These are phyloP conservation scores for Ophiostoma tasmaniense DNA, from an alignment of 2,329 filamentous ascomycete genomes.

Conservation along the genomic window DNA sequence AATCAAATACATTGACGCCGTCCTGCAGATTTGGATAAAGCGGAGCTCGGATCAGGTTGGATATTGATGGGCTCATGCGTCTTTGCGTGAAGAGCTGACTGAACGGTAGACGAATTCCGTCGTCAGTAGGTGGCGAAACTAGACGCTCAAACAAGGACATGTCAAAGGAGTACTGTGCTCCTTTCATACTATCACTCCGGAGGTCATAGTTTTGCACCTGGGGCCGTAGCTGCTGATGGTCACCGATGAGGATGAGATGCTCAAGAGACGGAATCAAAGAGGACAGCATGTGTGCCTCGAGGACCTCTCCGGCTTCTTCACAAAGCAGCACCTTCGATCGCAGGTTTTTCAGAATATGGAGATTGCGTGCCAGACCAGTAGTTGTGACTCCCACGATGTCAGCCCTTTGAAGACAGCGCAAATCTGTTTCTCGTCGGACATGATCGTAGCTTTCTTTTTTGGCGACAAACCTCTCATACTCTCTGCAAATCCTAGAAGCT, in stretches of 20 bases:
- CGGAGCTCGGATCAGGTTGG: constrained; percentile 46
- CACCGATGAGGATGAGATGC: constrained; percentile 56
- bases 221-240: constrained; percentile 54
- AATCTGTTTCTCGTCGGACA: constrained; percentile 28
- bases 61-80: constrained; percentile 57
- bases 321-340: constrained; percentile 51
- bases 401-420: constrained; percentile 32
- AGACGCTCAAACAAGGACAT: constrained; percentile 52
- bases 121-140: constrained; percentile 17
- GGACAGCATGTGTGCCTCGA: constrained; percentile 55
- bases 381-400: constrained; percentile 53
- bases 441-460: constrained; percentile 13
- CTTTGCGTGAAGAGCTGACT: constrained; percentile 48
- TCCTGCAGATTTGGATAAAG: constrained; percentile 52
- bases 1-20: constrained; percentile 28
- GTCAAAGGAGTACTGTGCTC: constrained; percentile 46
- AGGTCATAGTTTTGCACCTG: constrained; percentile 48
- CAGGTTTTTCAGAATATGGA: constrained; percentile 41
- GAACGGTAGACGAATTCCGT: constrained; percentile 23
- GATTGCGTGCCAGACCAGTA: constrained; percentile 45
- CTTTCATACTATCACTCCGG: constrained; percentile 40
- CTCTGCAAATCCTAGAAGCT: neutral
- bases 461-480: neutral
- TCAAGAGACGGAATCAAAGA: constrained; percentile 51
- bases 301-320: constrained; percentile 61